Evolutionary conservation across 2,329 filamentous ascomycete species (phyloP).

Genomic region (Calonectria hawksworthii): DNA sequence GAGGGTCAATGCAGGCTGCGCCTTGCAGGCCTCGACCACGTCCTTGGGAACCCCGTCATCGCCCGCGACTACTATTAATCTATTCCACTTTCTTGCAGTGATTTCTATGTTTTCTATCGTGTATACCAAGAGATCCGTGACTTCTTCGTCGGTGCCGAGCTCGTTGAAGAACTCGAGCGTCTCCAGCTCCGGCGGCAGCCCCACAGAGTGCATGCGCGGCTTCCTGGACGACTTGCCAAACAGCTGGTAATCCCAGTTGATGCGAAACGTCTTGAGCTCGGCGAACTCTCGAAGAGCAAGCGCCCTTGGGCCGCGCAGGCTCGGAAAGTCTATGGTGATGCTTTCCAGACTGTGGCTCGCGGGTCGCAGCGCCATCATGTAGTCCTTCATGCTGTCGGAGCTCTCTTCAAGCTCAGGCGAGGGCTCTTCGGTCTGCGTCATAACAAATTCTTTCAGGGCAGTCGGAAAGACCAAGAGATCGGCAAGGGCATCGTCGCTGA

Average conservation of each 20-base stretch:
- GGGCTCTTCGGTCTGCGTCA: constrained; percentile 59
- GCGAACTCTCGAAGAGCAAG: constrained; percentile 60
- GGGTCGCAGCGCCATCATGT: constrained; percentile 59
- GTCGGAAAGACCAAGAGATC: constrained; percentile 59
- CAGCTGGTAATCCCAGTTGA: constrained; percentile 64
- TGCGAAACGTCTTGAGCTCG: constrained; percentile 55
- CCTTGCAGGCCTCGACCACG: constrained; percentile 53
- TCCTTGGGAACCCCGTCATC: constrained; percentile 52
- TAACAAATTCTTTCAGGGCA: constrained; percentile 61
- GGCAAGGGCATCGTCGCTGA: constrained; percentile 58
- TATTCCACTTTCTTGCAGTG: constrained; percentile 53
- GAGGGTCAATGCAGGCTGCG: constrained; percentile 47
- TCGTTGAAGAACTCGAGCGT: constrained; percentile 61
- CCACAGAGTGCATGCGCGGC: constrained; percentile 61
- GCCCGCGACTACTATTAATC: constrained; percentile 54
- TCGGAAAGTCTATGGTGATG: constrained; percentile 61
- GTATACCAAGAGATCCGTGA: constrained; percentile 59
- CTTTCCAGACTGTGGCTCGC: constrained; percentile 58
- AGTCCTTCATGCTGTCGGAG: constrained; percentile 62
- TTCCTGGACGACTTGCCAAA: constrained; percentile 61
- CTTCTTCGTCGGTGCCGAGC: constrained; percentile 62
- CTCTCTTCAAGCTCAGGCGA: constrained; percentile 60
- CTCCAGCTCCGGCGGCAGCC: constrained; percentile 61
- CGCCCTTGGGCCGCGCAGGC: constrained; percentile 55
- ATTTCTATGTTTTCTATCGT: constrained; percentile 55